Evolutionary conservation across 148 eudicot genomes (phyloP).

Genomic region (Rhododendron williamsianum): DNA sequence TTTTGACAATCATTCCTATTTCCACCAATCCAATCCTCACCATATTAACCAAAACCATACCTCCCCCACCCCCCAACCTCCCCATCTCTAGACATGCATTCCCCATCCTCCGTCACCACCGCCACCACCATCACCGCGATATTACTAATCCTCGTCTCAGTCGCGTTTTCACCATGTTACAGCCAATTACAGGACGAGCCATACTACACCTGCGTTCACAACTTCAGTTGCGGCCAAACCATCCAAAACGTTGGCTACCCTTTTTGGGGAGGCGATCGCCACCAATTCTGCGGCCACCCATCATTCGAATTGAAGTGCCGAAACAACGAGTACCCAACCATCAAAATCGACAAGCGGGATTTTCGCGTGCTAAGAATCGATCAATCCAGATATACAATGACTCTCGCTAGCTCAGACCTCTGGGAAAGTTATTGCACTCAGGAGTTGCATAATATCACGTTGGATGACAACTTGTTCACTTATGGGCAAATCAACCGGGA

Average conservation of each 20-base stretch:
- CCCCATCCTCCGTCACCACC: neutral
- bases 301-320: conserved; percentile 18
- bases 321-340: neutral
- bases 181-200: neutral
- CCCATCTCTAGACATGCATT: neutral
- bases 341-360: neutral
- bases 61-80: neutral
- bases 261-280: conserved; percentile 25
- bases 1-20: neutral
- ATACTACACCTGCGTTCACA: neutral
- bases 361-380: neutral
- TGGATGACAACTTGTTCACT: neutral
- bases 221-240: neutral
- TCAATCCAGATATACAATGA: neutral
- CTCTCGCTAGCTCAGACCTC: neutral
- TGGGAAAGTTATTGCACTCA: neutral
- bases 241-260: conserved; percentile 21
- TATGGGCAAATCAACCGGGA: too few relatives aligned
- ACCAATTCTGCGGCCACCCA: conserved; percentile 25
- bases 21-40: neutral
- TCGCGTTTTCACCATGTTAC: neutral
- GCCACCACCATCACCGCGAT: neutral
- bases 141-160: neutral
- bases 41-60: neutral
- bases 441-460: neutral